Percentiles rank a stretch among this genome's conserved stretches.
phyloP scores from a whole-genome alignment of 768 basidiomycete species.

The Infundibulicybe gibba region DNA sequence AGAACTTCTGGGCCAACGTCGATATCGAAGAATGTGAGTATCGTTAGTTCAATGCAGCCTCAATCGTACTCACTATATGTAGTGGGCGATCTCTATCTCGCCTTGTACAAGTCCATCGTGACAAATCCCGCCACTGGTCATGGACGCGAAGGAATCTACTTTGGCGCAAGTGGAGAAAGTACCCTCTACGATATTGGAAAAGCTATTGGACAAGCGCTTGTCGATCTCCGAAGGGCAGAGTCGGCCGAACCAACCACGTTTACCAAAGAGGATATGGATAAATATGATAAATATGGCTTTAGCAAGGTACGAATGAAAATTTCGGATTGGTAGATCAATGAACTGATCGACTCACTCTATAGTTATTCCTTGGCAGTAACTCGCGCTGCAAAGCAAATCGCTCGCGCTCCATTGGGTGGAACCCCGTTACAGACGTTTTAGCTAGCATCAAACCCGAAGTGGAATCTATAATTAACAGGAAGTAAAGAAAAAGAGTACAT shows the following conservation, averaged over 20 bases:
- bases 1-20: constrained; percentile 58
- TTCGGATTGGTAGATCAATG: neutral
- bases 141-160: constrained; percentile 51
- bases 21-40: constrained; percentile 47
- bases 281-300: too few species aligned
- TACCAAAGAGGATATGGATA: constrained; percentile 39
- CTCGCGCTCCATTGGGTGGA: constrained; percentile 41
- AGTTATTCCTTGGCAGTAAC: constrained; percentile 32
- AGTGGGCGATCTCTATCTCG: constrained; percentile 30
- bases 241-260: constrained; percentile 42
- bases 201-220: constrained; percentile 33
- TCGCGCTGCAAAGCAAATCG: constrained; percentile 33
- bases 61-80: neutral
- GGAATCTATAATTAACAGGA: constrained; percentile 8
- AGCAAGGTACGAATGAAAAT: constrained; percentile 13
- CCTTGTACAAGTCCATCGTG: constrained; percentile 35
- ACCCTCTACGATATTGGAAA: constrained; percentile 36
- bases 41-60: neutral
- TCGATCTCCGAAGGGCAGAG: constrained; percentile 31
- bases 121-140: constrained; percentile 28
- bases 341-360: constrained; percentile 3
- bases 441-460: constrained; percentile 38
- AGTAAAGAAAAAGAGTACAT: too few species aligned
- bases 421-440: constrained; percentile 36
- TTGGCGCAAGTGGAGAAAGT: constrained; percentile 49